Base-by-base conservation (phyloP, 345 rosid genomes). In the Odontarrhena argentea region DNA sequence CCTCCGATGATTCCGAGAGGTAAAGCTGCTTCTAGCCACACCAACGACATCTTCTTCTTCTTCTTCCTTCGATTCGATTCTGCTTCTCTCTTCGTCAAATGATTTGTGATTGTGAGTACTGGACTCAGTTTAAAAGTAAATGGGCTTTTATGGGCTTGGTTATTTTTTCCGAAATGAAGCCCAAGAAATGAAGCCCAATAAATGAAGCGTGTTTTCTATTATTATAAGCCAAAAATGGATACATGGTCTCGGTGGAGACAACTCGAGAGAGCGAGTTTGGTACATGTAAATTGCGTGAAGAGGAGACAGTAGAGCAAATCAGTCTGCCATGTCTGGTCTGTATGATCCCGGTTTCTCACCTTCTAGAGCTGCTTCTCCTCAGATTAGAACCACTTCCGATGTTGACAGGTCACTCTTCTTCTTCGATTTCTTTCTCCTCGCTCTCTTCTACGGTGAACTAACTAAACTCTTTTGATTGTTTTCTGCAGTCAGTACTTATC, bases 1-100 rank as follows among this genome's bases (percentile, higher is more conserved):
- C 96, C 99, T 9, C 90, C 99, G 49, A 88, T 95, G 77, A 95
- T 87, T 50, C 96, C 97, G 1, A 95, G 86, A 8, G 99, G 97
- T 28, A 95, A 71, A 5, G 78, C 80, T 24, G 96, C 94, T 87
- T 95, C 96, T 45, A 95, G 40, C 93, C 87, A 86, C 53, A 69
- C 35, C 87, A 77, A 87, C 65, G 82, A 18, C 97, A 91, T 83
- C 48, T 59, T 58, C 30, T 8, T 43, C 63, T 46, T 37, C 63
- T 44, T 44, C 71, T 26, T 6, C 50, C 9, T 43, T 54, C 48
- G 22, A 18, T 63, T 47, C 34, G 76, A 32, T 55, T 24, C 25
- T 70, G 9, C 46, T 43, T 52, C 68, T 44, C 15, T 63, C 13
- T 22, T 5, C 38, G 25, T 32, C 9, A 8, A 68, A 63, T 37